A percentile compares a stretch with the other conserved stretches of the same genome.
Evolutionary conservation across 139 green algal genomes (phyloP).

Genomic region (Yamagishiella unicocca): DNA sequence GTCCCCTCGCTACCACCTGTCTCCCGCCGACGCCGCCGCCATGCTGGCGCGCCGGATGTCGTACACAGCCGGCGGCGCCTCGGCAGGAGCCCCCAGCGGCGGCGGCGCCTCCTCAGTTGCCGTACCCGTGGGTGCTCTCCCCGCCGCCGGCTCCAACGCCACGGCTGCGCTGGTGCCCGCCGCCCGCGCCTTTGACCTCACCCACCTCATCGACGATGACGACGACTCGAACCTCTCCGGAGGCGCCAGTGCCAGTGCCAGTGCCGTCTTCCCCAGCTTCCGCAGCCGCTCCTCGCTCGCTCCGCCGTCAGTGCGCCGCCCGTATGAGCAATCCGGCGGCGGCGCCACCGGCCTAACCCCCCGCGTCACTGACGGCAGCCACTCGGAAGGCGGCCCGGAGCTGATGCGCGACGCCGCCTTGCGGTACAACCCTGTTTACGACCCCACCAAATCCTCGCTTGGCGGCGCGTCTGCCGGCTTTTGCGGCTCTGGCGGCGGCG

Average conservation of each 20-base stretch:
- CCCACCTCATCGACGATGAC: background rate
- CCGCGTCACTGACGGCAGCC: no score
- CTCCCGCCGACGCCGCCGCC: background rate
- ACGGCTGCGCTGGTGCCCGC: no score
- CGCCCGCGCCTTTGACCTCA: background rate
- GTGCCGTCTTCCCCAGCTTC: background rate
- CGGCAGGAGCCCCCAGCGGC: background rate
- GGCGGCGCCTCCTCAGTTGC: background rate
- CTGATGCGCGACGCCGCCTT: background rate
- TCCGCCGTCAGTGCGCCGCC: background rate
- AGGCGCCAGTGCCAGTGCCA: background rate
- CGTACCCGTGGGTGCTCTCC: background rate
- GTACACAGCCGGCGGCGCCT: background rate
- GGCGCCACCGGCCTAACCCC: no score
- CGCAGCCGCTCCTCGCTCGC: background rate
- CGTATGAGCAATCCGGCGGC: no score
- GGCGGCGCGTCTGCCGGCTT: background rate
- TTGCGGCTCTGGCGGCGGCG: background rate
- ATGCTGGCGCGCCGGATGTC: background rate
- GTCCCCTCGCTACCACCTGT: background rate
- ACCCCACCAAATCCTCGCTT: background rate
- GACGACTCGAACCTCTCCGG: background rate
- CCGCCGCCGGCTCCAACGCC: no score
- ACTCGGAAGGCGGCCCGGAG: background rate
- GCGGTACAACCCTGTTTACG: slow-evolving; percentile 34